Evolutionary conservation across 1,139 yeast species (phyloP).

Genomic region (Debaryomyces coudertii): DNA sequence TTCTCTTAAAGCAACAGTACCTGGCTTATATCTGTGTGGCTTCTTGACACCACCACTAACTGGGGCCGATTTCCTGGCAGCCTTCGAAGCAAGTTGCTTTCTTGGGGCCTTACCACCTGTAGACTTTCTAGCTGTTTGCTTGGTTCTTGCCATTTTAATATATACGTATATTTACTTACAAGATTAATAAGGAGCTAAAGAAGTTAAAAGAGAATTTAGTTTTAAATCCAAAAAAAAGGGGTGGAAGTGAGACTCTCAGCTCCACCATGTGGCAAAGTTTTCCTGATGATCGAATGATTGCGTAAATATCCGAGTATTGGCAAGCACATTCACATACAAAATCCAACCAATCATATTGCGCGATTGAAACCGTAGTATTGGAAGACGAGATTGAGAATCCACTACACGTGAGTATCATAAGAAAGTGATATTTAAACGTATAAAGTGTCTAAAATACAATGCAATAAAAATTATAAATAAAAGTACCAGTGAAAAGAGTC

Average conservation of each 20-base stretch:
- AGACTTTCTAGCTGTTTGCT: conserved; percentile 58
- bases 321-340: conserved; percentile 3
- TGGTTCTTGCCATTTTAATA: conserved; percentile 51
- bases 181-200: not conserved
- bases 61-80: conserved; percentile 58
- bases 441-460: conserved; percentile 10
- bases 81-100: conserved; percentile 57
- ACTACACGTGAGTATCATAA: conserved; percentile 1
- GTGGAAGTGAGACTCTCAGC: conserved; percentile 5
- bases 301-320: conserved; percentile 6
- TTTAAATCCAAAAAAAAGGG: conserved; percentile 1
- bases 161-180: not conserved
- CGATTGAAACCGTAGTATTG: not conserved
- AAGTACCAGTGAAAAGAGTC: conserved; percentile 1
- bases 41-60: conserved; percentile 56
- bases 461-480: conserved; percentile 10
- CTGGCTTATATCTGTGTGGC: conserved; percentile 60
- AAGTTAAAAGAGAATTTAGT: not conserved
- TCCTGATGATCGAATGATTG: conserved; percentile 2
- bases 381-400: not conserved
- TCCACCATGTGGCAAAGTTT: conserved; percentile 7
- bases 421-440: conserved; percentile 5
- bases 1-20: conserved; percentile 59
- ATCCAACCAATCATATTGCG: conserved; percentile 14
- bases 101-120: conserved; percentile 60